Evolutionary conservation across 1,139 yeast species (phyloP).

Genomic region (Sugiyamaella neomexicana): DNA sequence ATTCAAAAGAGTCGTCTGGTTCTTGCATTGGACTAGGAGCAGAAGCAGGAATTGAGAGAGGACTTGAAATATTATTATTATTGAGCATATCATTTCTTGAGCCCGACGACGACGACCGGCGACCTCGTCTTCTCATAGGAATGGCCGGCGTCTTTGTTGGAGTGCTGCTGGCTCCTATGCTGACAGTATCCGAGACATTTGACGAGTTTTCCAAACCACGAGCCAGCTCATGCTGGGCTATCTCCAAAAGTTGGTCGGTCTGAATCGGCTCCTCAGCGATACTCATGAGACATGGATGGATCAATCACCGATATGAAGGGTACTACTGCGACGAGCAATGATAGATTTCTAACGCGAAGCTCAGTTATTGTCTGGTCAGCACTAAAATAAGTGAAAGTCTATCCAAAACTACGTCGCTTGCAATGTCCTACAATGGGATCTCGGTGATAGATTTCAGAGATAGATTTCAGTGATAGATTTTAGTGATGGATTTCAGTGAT

Average conservation of each 20-base stretch:
- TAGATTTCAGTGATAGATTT: too few species aligned
- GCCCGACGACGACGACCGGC: conserved; percentile 3
- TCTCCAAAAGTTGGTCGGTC: conserved; percentile 23
- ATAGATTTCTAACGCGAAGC: too few species aligned
- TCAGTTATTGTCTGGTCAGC: too few species aligned
- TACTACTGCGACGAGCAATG: too few species aligned
- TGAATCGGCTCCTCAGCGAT: conserved; percentile 21
- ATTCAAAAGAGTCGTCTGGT: background rate
- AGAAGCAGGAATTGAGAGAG: background rate
- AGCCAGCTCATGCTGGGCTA: conserved; percentile 28
- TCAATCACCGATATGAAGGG: too few species aligned
- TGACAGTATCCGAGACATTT: background rate
- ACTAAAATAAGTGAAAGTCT: too few species aligned
- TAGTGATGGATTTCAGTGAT: too few species aligned
- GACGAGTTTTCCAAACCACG: conserved; percentile 11
- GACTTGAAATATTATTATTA: background rate
- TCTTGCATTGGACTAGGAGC: background rate
- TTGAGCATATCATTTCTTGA: conserved; percentile 7
- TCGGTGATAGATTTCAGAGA: too few species aligned
- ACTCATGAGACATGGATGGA: conserved; percentile 9
- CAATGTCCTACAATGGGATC: too few species aligned
- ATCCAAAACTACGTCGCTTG: too few species aligned
- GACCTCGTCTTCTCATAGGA: conserved; percentile 4
- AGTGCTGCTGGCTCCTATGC: background rate
- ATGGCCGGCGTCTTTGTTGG: conserved; percentile 3